Conservation (phyloP, 2,329 filamentous ascomycete genomes). For the Fusarium tuaranense region DNA sequence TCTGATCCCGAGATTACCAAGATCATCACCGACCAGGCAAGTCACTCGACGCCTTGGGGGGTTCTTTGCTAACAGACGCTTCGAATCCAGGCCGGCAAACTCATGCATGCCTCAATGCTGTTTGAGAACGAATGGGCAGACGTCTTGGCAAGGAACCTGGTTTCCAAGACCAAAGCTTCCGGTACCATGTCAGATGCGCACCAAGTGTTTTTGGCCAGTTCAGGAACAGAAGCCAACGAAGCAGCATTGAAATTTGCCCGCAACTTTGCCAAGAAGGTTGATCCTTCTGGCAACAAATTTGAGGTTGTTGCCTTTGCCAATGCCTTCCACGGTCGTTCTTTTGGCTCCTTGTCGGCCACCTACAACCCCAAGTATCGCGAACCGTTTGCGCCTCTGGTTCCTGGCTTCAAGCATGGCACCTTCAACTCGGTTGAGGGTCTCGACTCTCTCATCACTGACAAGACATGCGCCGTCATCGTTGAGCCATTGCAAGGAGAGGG, state of each 20-base stretch:
- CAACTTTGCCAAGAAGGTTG: background rate
- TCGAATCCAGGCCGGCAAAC: background rate
- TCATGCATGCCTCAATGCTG: constrained; percentile 10
- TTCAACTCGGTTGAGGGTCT: constrained; percentile 2
- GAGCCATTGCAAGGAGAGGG: constrained; percentile 9
- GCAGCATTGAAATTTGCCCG: constrained; percentile 12
- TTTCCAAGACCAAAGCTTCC: constrained; percentile 1
- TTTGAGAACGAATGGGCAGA: constrained; percentile 14
- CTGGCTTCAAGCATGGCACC: constrained; percentile 2
- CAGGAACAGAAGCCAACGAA: constrained; percentile 12
- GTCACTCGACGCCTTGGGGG: background rate
- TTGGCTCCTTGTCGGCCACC: constrained; percentile 9
- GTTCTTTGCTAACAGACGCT: background rate
- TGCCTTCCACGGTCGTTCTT: constrained; percentile 9
- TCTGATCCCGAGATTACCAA: constrained; percentile 2
- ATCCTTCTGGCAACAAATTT: constrained; percentile 6
- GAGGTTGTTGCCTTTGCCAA: constrained; percentile 3
- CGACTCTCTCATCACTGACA: constrained; percentile 8
- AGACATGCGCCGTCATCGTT: constrained; percentile 9
- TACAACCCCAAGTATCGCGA: constrained; percentile 12
- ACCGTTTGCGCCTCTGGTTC: constrained; percentile 4
- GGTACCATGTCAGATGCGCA: constrained; percentile 11
- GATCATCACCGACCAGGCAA: constrained; percentile 5
- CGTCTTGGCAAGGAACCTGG: background rate
- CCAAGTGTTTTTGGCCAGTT: constrained; percentile 6